A percentile compares a stretch with the other conserved stretches of the same genome.
Evolutionary conservation across 192 early-diverging fungal genomes (phyloP).

Genomic region (Obelidium mucronatum): DNA sequence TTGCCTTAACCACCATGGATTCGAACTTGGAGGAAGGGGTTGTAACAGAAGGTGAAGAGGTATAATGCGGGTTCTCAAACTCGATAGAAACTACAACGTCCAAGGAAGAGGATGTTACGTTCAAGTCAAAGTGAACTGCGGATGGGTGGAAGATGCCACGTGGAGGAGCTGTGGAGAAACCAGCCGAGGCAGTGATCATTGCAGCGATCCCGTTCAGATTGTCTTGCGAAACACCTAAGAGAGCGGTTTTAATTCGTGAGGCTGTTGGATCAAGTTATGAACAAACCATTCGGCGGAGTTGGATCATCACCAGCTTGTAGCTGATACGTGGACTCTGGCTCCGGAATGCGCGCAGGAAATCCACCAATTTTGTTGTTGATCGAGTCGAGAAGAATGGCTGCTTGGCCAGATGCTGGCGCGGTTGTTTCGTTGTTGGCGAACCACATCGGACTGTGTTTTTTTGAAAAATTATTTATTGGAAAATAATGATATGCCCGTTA

Average conservation of each 20-base stretch:
- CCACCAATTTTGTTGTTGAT: not conserved
- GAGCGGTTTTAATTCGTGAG: not conserved
- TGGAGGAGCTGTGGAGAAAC: conserved; percentile 16
- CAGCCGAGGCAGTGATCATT: conserved; percentile 2
- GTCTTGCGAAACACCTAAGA: not conserved
- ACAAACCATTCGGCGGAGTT: conserved; percentile 17
- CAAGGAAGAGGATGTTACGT: not conserved
- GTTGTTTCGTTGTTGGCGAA: not conserved
- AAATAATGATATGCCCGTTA: too few relatives aligned
- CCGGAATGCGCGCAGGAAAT: not conserved
- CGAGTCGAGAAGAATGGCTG: not conserved
- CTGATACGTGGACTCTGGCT: not conserved
- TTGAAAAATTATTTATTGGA: too few relatives aligned
- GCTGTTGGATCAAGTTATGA: not conserved
- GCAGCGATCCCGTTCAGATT: conserved; percentile 23
- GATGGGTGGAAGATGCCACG: conserved; percentile 7
- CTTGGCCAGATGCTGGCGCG: not conserved
- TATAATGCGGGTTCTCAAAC: conserved; percentile 7
- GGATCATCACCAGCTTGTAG: conserved; percentile 13
- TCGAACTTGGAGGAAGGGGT: not conserved
- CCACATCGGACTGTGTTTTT: too few relatives aligned
- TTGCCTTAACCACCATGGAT: conserved; percentile 24
- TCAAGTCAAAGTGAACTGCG: not conserved
- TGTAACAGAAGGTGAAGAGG: not conserved
- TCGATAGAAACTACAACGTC: not conserved